A percentile compares a stretch with the other conserved stretches of the same genome.
These are phyloP conservation scores for Penicillium griseofulvum DNA, from an alignment of 2,329 filamentous ascomycete species.

Conservation along the genomic window DNA sequence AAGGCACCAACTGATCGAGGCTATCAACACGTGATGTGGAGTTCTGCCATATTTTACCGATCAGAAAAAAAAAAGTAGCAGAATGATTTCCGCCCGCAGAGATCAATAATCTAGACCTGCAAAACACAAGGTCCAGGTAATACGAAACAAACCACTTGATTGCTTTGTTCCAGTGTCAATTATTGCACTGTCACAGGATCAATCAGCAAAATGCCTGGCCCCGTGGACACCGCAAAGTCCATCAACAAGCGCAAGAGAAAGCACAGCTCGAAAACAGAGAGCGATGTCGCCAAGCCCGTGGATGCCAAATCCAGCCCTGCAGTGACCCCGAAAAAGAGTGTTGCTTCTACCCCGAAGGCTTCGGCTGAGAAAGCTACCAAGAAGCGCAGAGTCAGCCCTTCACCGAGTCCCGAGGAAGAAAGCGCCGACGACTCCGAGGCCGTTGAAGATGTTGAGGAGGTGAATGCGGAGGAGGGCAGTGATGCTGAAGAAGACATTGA, in stretches of 20 bases:
- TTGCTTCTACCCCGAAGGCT: constrained; percentile 21
- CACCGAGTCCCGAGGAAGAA: constrained; percentile 36
- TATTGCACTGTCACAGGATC: constrained; percentile 8
- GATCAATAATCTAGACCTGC: constrained; percentile 23
- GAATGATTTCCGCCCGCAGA: constrained; percentile 21
- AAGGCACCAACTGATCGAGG: constrained; percentile 11
- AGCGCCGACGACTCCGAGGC: constrained; percentile 26
- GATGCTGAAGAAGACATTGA: constrained; percentile 25
- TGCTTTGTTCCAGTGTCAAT: constrained; percentile 7
- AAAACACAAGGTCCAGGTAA: constrained; percentile 23
- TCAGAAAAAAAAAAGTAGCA: constrained; percentile 28
- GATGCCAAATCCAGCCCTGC: constrained; percentile 22
- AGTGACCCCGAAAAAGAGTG: constrained; percentile 20
- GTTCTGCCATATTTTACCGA: constrained; percentile 26
- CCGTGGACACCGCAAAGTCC: constrained; percentile 40
- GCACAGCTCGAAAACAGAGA: constrained; percentile 32
- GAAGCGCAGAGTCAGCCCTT: constrained; percentile 41
- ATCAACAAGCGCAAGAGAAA: constrained; percentile 49
- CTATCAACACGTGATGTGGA: constrained; percentile 37
- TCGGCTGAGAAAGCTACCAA: constrained; percentile 31
- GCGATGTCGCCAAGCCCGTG: constrained; percentile 27
- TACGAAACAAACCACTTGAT: constrained; percentile 7
- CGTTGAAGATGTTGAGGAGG: constrained; percentile 30
- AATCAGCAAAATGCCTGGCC: constrained; percentile 31
- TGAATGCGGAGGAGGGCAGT: constrained; percentile 26